Percentiles rank a stretch among this genome's conserved stretches.
These are phyloP conservation scores for Juncus effusus DNA, from an alignment of 176 grass and related monocot species.

Conservation along the genomic window DNA sequence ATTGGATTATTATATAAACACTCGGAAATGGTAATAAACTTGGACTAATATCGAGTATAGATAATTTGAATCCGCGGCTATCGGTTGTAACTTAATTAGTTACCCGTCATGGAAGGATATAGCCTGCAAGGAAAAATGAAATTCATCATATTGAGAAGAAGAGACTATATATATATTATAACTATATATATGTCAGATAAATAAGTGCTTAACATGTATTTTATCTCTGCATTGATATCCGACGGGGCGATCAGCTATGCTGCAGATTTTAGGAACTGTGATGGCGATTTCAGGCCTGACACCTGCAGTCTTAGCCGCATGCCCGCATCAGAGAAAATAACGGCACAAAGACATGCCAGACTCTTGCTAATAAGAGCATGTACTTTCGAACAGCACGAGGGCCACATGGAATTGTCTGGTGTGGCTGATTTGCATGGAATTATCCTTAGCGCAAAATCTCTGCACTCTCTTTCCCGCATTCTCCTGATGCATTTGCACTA, in stretches of 20 bases:
- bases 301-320: conserved; percentile 37
- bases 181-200: too few relatives aligned
- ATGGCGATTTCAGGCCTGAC: conserved; percentile 45
- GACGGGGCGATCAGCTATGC: conserved; percentile 40
- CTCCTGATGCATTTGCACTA: conserved; percentile 26
- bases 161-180: too few relatives aligned
- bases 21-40: too few relatives aligned
- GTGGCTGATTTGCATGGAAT: conserved; percentile 40
- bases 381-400: conserved; percentile 41
- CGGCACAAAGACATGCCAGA: conserved; percentile 53
- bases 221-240: conserved; percentile 60
- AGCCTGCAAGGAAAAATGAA: too few relatives aligned
- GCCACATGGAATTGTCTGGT: conserved; percentile 24
- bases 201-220: too few relatives aligned
- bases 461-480: conserved; percentile 34
- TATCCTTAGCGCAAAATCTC: conserved; percentile 33
- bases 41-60: too few relatives aligned
- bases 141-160: too few relatives aligned
- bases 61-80: too few relatives aligned
- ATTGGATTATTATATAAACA: too few relatives aligned
- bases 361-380: conserved; percentile 36
- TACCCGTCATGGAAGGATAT: too few relatives aligned
- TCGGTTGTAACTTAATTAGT: too few relatives aligned
- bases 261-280: conserved; percentile 55
- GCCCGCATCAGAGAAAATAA: conserved; percentile 52